Evolutionary conservation across 1,284 basidiomycete species (phyloP).

Genomic region (Apiotrichum gracile): DNA sequence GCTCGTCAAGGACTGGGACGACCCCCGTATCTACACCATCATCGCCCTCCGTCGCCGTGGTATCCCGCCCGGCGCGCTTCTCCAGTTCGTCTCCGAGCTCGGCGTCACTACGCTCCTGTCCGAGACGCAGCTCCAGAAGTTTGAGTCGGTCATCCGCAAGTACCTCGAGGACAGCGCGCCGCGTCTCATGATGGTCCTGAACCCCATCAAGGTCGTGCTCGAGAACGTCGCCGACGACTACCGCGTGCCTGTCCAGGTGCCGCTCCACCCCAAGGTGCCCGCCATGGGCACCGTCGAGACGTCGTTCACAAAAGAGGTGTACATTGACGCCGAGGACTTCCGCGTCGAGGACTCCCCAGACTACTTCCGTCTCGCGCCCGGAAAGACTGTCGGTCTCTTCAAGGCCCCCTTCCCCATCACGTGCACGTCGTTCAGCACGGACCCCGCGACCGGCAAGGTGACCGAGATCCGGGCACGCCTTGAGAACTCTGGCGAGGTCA

Average conservation of each 20-base stretch:
- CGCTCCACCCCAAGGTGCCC: constrained; percentile 89
- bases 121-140: constrained; percentile 80
- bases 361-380: constrained; percentile 95
- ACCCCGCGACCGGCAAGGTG: constrained; percentile 65
- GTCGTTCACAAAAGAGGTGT: constrained; percentile 83
- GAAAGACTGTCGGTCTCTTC: constrained; percentile 94
- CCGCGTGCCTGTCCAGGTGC: constrained; percentile 76
- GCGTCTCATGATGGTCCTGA: constrained; percentile 85
- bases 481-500: constrained; percentile 57
- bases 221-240: constrained; percentile 89
- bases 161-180: constrained; percentile 87
- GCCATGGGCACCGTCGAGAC: constrained; percentile 75
- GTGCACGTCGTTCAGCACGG: constrained; percentile 78
- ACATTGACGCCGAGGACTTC: constrained; percentile 95
- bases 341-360: constrained; percentile 83
- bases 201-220: constrained; percentile 83
- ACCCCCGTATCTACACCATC: constrained; percentile 95
- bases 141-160: constrained; percentile 82
- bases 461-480: constrained; percentile 72
- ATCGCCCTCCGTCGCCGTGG: constrained; percentile 92
- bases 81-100: constrained; percentile 84
- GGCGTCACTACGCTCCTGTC: constrained; percentile 84
- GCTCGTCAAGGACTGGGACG: constrained; percentile 91
- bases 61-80: constrained; percentile 89
- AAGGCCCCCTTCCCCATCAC: constrained; percentile 92